A percentile compares a stretch with the other conserved stretches of the same genome.
Conservation (phyloP, 139 green algal species). For the Nannochloris sp. region DNA sequence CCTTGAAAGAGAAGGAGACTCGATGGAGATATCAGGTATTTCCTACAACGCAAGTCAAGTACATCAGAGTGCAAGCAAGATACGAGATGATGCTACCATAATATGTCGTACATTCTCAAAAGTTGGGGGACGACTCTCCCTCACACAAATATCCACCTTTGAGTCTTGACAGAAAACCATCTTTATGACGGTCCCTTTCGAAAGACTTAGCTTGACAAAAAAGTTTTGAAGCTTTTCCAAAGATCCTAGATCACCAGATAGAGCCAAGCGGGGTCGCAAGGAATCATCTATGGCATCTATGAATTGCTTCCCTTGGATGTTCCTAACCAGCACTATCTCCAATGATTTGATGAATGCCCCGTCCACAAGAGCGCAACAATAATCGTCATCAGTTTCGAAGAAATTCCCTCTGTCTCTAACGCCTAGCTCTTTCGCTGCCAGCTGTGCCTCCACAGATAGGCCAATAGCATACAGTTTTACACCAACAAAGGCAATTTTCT, state of each 20-base stretch:
- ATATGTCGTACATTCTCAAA: slow-evolving; percentile 2
- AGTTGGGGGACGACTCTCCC: not conserved
- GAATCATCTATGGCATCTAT: slow-evolving; percentile 58
- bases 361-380: slow-evolving; percentile 50
- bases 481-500: slow-evolving; percentile 64
- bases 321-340: slow-evolving; percentile 52
- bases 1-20: slow-evolving; percentile 43
- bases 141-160: slow-evolving; percentile 31
- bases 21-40: slow-evolving; percentile 47
- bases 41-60: not conserved
- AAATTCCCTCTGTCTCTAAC: slow-evolving; percentile 41
- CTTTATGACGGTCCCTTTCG: slow-evolving; percentile 38
- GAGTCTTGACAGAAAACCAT: slow-evolving; percentile 35
- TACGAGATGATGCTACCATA: not conserved
- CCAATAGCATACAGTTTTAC: slow-evolving; percentile 73
- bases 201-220: slow-evolving; percentile 34
- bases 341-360: slow-evolving; percentile 66
- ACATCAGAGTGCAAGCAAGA: not conserved
- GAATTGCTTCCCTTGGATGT: slow-evolving; percentile 65
- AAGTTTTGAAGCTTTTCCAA: slow-evolving; percentile 53
- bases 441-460: slow-evolving; percentile 65
- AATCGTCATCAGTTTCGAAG: slow-evolving; percentile 56
- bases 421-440: slow-evolving; percentile 64
- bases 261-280: slow-evolving; percentile 54
- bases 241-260: slow-evolving; percentile 43